Evolutionary conservation across 1,139 yeast species (phyloP).

Genomic region (Dujonia santamariae): DNA sequence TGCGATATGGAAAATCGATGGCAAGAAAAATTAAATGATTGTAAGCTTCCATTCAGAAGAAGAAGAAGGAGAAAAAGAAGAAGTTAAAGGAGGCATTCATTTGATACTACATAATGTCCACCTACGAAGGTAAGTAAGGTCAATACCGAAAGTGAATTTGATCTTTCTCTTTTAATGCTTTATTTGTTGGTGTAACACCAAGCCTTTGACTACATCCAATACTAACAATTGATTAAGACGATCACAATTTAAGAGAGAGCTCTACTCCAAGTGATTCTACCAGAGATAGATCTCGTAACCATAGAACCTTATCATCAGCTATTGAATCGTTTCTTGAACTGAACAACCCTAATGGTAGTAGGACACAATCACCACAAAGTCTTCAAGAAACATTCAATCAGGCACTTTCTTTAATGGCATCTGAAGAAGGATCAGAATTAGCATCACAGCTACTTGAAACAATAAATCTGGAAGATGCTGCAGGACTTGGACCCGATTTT

Average conservation of each 20-base stretch:
- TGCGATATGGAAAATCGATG: too few species aligned
- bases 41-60: too few species aligned
- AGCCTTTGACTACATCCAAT: neutral
- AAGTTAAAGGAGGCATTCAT: too few species aligned
- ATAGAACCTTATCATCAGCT: constrained; percentile 33
- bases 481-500: constrained; percentile 10
- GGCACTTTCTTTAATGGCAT: constrained; percentile 30
- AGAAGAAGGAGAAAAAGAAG: too few species aligned
- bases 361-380: constrained; percentile 9
- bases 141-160: neutral
- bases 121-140: constrained; percentile 40
- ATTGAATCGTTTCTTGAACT: constrained; percentile 33
- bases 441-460: constrained; percentile 27
- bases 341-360: constrained; percentile 9
- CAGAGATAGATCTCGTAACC: constrained; percentile 12
- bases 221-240: constrained; percentile 35
- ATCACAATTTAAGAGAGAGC: constrained; percentile 24
- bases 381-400: constrained; percentile 22
- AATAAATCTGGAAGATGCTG: constrained; percentile 14
- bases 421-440: constrained; percentile 31
- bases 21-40: too few species aligned
- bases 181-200: too few species aligned
- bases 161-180: neutral
- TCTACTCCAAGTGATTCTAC: constrained; percentile 11
- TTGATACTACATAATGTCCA: constrained; percentile 34